A percentile compares a stretch with the other conserved stretches of the same genome.
These are phyloP conservation scores for Kwoniella sp. DNA, from an alignment of 768 basidiomycete genomes.

Conservation along the genomic window DNA sequence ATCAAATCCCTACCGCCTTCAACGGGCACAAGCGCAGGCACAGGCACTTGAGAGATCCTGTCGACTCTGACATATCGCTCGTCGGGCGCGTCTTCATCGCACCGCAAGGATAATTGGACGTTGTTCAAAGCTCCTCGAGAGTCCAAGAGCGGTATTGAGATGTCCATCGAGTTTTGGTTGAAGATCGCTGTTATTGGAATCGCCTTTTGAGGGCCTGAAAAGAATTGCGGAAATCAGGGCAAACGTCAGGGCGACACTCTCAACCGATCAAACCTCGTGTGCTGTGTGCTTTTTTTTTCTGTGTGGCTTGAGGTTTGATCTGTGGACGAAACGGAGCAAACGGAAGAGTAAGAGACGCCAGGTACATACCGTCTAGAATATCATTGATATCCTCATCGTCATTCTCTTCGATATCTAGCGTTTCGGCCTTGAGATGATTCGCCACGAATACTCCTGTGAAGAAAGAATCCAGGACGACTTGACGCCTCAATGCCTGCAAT, in stretches of 20 bases:
- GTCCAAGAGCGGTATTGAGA: neutral
- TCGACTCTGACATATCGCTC: constrained; percentile 7
- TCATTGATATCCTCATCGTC: constrained; percentile 9
- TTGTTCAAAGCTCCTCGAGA: neutral
- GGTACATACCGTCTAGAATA: neutral
- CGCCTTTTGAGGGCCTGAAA: neutral
- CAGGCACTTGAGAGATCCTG: too few relatives aligned
- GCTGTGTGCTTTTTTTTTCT: too few relatives aligned
- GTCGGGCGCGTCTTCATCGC: neutral
- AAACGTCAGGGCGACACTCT: neutral
- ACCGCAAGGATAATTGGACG: constrained; percentile 5
- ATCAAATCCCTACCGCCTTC: neutral
- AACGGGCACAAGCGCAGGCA: too few relatives aligned
- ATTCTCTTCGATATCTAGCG: constrained; percentile 6
- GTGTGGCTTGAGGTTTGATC: neutral
- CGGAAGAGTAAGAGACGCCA: neutral
- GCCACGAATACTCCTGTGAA: neutral
- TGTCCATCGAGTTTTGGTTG: neutral
- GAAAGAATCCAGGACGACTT: neutral
- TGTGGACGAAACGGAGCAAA: neutral
- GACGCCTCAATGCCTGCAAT: neutral
- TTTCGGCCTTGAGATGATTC: neutral
- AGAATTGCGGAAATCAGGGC: neutral
- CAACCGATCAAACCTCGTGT: too few relatives aligned
- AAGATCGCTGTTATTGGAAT: neutral